Percentiles rank a stretch among this genome's conserved stretches.
phyloP scores from a whole-genome alignment of 495 filamentous ascomycete genomes.

The Aspergillus wentii region DNA sequence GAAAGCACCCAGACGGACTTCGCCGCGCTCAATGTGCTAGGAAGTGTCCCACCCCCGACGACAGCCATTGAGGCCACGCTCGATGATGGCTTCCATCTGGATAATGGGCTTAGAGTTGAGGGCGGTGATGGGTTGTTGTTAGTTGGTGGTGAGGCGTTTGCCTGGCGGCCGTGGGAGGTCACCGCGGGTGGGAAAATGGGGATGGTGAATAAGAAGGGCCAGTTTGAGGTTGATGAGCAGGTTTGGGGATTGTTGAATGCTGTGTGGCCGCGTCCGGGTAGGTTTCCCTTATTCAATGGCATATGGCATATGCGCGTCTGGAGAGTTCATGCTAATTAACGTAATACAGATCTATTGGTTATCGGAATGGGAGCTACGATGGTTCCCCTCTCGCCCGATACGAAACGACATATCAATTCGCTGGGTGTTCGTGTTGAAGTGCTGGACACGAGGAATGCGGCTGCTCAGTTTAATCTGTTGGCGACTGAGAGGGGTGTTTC shows the following conservation, averaged over 20 bases:
- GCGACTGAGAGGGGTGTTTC: constrained; percentile 76
- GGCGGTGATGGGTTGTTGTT: constrained; percentile 67
- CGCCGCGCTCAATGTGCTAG: constrained; percentile 68
- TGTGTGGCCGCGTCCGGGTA: constrained; percentile 90
- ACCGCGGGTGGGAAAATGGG: constrained; percentile 27
- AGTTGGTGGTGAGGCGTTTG: constrained; percentile 79
- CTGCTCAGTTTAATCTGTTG: constrained; percentile 82
- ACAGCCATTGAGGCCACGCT: constrained; percentile 79
- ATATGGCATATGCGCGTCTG: no score
- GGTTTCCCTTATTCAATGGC: constrained; percentile 18
- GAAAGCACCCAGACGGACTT: constrained; percentile 76
- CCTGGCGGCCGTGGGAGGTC: constrained; percentile 74
- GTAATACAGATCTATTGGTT: constrained; percentile 73
- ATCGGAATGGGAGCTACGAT: constrained; percentile 76
- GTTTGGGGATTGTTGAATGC: constrained; percentile 73
- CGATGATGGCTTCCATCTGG: constrained; percentile 72
- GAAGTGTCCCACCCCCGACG: constrained; percentile 66
- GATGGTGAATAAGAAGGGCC: constrained; percentile 69
- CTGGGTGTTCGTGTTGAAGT: constrained; percentile 85
- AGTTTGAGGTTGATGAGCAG: constrained; percentile 69
- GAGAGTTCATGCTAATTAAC: constrained; percentile 13
- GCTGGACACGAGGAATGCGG: constrained; percentile 89
- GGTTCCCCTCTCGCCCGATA: constrained; percentile 68
- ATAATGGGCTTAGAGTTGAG: constrained; percentile 65
- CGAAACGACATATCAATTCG: constrained; percentile 63